phyloP scores from a whole-genome alignment of 352 stramenopile species.

The Phytopythium vexans region DNA sequence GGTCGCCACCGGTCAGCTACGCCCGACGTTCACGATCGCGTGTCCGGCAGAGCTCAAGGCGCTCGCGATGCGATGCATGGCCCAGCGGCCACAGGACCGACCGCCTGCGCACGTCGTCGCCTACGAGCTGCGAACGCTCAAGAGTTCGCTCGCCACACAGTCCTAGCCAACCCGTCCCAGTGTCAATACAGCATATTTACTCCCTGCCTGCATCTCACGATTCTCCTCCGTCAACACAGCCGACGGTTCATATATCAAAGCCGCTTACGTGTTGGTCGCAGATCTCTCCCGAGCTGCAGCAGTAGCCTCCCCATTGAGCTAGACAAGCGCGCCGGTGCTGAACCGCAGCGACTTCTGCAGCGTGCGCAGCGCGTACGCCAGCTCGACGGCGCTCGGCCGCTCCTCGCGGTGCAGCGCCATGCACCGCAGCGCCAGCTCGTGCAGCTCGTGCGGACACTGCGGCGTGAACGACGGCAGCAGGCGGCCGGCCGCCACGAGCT shows the following conservation, averaged over 20 bases:
- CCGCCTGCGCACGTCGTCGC: constrained; percentile 40
- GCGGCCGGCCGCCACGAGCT: constrained; percentile 20
- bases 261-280: too few relatives aligned
- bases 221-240: too few relatives aligned
- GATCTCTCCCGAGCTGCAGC: neutral
- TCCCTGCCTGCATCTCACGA: too few relatives aligned
- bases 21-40: constrained; percentile 22
- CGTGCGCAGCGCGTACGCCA: constrained; percentile 24
- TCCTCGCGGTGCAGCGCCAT: constrained; percentile 16
- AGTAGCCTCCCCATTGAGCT: neutral
- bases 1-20: constrained; percentile 28
- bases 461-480: constrained; percentile 22
- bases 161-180: too few relatives aligned
- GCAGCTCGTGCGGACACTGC: constrained; percentile 13
- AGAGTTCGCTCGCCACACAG: constrained; percentile 13
- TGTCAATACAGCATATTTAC: too few relatives aligned
- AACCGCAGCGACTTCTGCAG: constrained; percentile 9
- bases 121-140: constrained; percentile 31
- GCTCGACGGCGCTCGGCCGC: constrained; percentile 22
- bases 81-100: constrained; percentile 24
- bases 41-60: constrained; percentile 33
- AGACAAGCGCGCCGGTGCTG: too few relatives aligned
- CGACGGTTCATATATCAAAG: too few relatives aligned
- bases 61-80: constrained; percentile 30
- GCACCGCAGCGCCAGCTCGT: constrained; percentile 22